Evolutionary conservation across 1,139 yeast genomes (phyloP), one percentile per base, ranked within the genome.

Genomic region (Yamadazyma membranifaciens): DNA sequence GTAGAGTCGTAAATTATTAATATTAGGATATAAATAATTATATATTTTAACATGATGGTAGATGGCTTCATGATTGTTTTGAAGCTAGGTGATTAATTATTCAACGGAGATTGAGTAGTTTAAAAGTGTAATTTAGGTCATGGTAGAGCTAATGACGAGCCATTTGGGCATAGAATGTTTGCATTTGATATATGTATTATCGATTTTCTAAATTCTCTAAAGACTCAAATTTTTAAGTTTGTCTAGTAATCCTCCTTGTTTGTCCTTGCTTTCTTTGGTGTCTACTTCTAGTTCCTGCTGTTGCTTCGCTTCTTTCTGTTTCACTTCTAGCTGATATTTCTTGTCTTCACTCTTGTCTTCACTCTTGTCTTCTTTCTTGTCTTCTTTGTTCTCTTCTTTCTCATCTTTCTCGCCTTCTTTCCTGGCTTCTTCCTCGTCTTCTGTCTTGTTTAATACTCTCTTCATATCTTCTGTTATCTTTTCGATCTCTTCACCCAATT

Each of bases 401-500:
- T 37, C 38, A 14, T 31, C 33, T 10, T 22, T 24, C 9, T 24
- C 11, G 31, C 31, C 39, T 22, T 30, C 28, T 7, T 42, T 39
- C 32, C 37, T 36, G 28, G 32, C 38, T 34, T 37, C 44, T 17
- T 40, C 40, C 25, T 29, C 12, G 6, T 17, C 17, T 6, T 26
- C 31, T 15, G 6, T 7, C 12, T 25, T 10, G 9, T 6, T 25
- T 9, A 39, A 32, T 11, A 35, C 31, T 10, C n/a, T 13, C 36
- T 32, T 22, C 39, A 39, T 35, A 25, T 45, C 47, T 9, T 40
- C 42, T 24, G 48, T 41, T 14, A 50, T 49, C 29, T 43, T 45
- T 4, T 43, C 34, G 3, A 39, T 41, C 34, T 49, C 51, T 12
- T 50, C 53, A 1, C 50, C 55, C 36, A 45, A 52, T 30, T 45